Evolutionary conservation across 2,329 filamentous ascomycete genomes (phyloP), one percentile per base, ranked within the genome.

Genomic region (Hypoxylon sp.): DNA sequence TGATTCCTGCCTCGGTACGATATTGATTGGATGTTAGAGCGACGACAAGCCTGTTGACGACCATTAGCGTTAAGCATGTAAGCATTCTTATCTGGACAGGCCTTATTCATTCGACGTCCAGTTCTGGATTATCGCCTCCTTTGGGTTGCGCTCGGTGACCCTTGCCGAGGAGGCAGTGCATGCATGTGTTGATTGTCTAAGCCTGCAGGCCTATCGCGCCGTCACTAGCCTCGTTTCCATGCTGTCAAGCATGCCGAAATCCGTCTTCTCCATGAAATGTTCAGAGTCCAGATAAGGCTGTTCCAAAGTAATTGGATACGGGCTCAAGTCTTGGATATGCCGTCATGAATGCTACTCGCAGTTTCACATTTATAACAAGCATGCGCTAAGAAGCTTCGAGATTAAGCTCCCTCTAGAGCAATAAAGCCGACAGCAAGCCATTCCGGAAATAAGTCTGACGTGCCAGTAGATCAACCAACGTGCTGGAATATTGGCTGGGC

Each of bases 81-180:
- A 12, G 33, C 4, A 11, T 58, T 52, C 49, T 54, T 51, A 54
- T 56, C 46, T 51, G 40, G 24, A 38, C 46, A 40, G 3, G 36
- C 40, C 40, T 28, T 40, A 49, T 40, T 32, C 12, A 54, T 11
- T 51, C 38, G 50, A 9, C 24, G 30, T 46, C 12, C 18, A n/a
- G 18, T 59, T 59, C 24, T 55, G 40, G 7, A 24, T 24, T 59
- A 18, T 24, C 26, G 52, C 50, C 44, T 18, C 42, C 5, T 56
- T 62, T 53, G 32, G 60, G 57, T 64, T 57, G 54, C 48, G 53
- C 30, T 36, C 30, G 44, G 61, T 68, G 65, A 62, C 60, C 38
- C 58, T n/a, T 44, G 24, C 6, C 18, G 16, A 36, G 24, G 62
- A 61, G 67, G 67, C 67, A 46, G 67, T 69, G 67, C 67, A 69